Conservation (phyloP, 2,329 filamentous ascomycete species). For the Lecanicillium sp. region DNA sequence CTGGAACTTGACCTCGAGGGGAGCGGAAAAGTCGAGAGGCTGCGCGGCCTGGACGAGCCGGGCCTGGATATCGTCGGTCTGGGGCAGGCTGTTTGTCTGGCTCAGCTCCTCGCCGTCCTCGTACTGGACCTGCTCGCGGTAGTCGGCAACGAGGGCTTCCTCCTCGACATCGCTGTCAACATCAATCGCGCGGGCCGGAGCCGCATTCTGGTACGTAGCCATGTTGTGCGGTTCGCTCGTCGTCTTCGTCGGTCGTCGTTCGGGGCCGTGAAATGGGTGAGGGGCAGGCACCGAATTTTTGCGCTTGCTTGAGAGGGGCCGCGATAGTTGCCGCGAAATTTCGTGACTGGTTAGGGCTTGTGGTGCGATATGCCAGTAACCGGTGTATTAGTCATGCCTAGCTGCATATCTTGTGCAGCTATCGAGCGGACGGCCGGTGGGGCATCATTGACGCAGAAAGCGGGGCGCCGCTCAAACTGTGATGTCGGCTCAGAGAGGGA, state of each 20-base stretch:
- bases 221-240: conserved; percentile 33
- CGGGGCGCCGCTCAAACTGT: conserved; percentile 13
- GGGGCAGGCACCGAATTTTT: conserved; percentile 29
- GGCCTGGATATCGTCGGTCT: conserved; percentile 86
- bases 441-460: conserved; percentile 14
- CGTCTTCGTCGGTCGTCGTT: conserved; percentile 17
- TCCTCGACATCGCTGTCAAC: conserved; percentile 94
- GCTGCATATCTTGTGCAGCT: conserved; percentile 20
- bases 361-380: conserved; percentile 23
- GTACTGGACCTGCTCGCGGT: conserved; percentile 92
- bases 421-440: conserved; percentile 16
- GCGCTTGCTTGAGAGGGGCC: conserved; percentile 21
- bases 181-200: conserved; percentile 52
- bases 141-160: conserved; percentile 91
- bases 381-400: conserved; percentile 14
- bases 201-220: conserved; percentile 56
- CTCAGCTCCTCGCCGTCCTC: conserved; percentile 80
- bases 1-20: conserved; percentile 93
- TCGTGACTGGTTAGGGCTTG: conserved; percentile 32
- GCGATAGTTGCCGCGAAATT: conserved; percentile 22
- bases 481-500: too few species aligned
- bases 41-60: conserved; percentile 87
- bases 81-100: conserved; percentile 62
- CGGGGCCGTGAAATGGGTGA: conserved; percentile 14
- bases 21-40: conserved; percentile 91